Percentiles rank a stretch among this genome's conserved stretches.
Conservation (phyloP, 2,329 filamentous ascomycete species). For the Whalleya microplaca region DNA sequence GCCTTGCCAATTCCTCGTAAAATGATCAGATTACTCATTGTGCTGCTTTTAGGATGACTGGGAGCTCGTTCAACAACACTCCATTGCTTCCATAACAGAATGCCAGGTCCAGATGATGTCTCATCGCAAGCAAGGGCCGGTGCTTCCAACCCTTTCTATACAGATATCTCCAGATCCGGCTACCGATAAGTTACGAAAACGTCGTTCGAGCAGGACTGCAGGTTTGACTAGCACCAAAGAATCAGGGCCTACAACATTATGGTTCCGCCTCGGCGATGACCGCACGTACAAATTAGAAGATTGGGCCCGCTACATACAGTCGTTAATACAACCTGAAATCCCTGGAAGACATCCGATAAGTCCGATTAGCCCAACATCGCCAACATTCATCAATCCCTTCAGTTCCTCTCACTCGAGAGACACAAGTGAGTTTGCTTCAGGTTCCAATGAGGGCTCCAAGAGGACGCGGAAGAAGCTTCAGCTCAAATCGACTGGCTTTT, state of each 20-base stretch:
- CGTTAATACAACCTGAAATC: constrained; percentile 44
- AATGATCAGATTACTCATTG: constrained; percentile 18
- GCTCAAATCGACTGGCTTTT: constrained; percentile 53
- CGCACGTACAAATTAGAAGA: constrained; percentile 57
- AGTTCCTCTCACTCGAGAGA: constrained; percentile 45
- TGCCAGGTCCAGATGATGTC: constrained; percentile 63
- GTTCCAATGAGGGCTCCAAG: constrained; percentile 47
- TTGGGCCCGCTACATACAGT: constrained; percentile 60
- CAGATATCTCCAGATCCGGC: constrained; percentile 54
- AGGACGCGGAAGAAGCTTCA: constrained; percentile 45
- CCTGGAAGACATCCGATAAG: constrained; percentile 49
- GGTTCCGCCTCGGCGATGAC: constrained; percentile 62
- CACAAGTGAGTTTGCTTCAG: constrained; percentile 46
- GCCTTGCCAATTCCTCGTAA: constrained; percentile 1
- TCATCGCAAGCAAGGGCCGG: constrained; percentile 64
- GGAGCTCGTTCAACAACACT: constrained; percentile 59
- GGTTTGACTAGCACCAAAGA: constrained; percentile 59
- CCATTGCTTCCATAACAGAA: constrained; percentile 55
- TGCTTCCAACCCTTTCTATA: constrained; percentile 62
- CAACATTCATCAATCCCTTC: constrained; percentile 59
- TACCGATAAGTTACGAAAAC: constrained; percentile 64
- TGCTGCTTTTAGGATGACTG: constrained; percentile 53
- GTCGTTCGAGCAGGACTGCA: constrained; percentile 65
- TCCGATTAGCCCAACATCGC: constrained; percentile 57
- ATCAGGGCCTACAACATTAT: constrained; percentile 51